Conservation (phyloP, 179 eudicot species). For the Silene noctiflora region DNA sequence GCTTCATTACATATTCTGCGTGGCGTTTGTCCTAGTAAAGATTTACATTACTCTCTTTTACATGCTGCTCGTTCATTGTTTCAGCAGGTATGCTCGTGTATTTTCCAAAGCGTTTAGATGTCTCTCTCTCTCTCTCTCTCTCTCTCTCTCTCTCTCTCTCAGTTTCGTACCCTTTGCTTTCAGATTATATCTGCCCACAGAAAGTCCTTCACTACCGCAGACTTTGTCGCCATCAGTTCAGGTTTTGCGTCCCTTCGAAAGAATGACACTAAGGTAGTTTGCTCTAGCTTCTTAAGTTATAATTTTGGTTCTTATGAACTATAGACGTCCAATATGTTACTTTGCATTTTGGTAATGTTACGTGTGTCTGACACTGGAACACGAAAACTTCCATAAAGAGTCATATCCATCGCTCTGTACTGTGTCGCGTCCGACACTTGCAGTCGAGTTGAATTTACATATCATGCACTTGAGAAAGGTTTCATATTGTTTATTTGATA, state of each 20-base stretch:
- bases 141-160: neutral
- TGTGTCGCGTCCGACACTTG: too few relatives aligned
- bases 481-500: neutral
- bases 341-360: too few relatives aligned
- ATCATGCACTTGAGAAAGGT: neutral
- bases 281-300: neutral
- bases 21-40: constrained; percentile 33
- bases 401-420: too few relatives aligned
- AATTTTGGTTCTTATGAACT: neutral
- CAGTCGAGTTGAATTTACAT: too few relatives aligned
- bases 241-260: constrained; percentile 34
- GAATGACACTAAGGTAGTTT: constrained; percentile 40
- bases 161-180: constrained; percentile 20
- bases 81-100: constrained; percentile 56
- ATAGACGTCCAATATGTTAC: too few relatives aligned
- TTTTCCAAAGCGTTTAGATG: neutral
- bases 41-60: constrained; percentile 42
- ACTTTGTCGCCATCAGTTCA: constrained; percentile 44
- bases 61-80: constrained; percentile 60
- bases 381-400: too few relatives aligned
- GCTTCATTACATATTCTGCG: constrained; percentile 62
- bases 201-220: constrained; percentile 62
- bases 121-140: neutral
- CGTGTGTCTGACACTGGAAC: too few relatives aligned
- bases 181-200: constrained; percentile 76